These are phyloP conservation scores for Zalaria sp. DNA, from an alignment of 2,329 filamentous ascomycete genomes.

Conservation along the genomic window DNA sequence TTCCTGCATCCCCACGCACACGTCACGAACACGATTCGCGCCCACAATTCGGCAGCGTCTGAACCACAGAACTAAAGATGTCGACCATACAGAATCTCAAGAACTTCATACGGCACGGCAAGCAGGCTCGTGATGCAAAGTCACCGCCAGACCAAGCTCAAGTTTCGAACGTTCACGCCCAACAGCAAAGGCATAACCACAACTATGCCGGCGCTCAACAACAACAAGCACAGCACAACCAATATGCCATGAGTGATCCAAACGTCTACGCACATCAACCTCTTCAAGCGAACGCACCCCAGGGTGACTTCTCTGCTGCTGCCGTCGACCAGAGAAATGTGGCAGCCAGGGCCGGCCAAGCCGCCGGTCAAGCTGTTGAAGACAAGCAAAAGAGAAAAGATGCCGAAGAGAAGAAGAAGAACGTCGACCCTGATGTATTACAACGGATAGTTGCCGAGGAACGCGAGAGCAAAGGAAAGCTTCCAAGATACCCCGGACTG, in stretches of 20 bases:
- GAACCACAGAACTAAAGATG: constrained; percentile 28
- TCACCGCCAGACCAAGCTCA: constrained; percentile 45
- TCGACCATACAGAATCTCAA: constrained; percentile 86
- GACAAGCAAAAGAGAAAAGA: constrained; percentile 43
- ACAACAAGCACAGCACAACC: constrained; percentile 17
- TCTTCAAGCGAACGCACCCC: constrained; percentile 30
- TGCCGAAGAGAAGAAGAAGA: constrained; percentile 23
- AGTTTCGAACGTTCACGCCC: constrained; percentile 49
- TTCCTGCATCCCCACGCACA: background rate
- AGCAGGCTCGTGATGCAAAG: constrained; percentile 66
- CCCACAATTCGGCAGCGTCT: too few relatives aligned
- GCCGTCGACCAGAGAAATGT: constrained; percentile 49
- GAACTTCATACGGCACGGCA: constrained; percentile 96
- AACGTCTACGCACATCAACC: constrained; percentile 46
- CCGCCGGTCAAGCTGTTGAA: constrained; percentile 48
- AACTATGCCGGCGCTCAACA: constrained; percentile 25
- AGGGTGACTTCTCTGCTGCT: constrained; percentile 48
- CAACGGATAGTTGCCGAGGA: constrained; percentile 85
- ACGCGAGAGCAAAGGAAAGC: constrained; percentile 69
- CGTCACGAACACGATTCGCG: background rate
- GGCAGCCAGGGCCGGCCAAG: constrained; percentile 52
- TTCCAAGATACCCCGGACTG: constrained; percentile 72
- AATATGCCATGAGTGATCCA: constrained; percentile 41
- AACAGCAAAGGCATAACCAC: constrained; percentile 42
- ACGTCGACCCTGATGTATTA: constrained; percentile 51